Percentiles rank a stretch among this genome's conserved stretches.
These are phyloP conservation scores for Telopea speciosissima DNA, from an alignment of 177 flowering plant genomes.

Conservation along the genomic window DNA sequence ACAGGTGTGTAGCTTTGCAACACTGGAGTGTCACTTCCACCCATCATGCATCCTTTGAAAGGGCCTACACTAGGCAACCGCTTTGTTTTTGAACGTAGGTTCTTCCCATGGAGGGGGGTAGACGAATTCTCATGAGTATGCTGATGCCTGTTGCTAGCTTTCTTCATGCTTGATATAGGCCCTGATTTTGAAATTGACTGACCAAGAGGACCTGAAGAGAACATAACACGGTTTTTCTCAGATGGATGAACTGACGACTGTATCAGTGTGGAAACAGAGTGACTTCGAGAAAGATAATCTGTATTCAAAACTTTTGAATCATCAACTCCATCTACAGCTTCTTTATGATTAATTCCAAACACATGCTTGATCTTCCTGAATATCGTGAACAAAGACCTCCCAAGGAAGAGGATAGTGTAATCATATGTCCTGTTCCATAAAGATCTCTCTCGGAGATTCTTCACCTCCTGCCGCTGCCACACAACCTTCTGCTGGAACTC, in stretches of 20 bases:
- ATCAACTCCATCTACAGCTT: constrained; percentile 15
- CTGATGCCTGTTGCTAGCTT: constrained; percentile 19
- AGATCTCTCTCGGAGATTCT: constrained; percentile 50
- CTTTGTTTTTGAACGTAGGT: constrained; percentile 26
- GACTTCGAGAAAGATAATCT: constrained; percentile 43
- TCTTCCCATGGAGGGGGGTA: constrained; percentile 16
- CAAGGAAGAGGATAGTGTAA: constrained; percentile 53
- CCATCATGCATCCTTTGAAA: constrained; percentile 59
- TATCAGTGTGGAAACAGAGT: constrained; percentile 41
- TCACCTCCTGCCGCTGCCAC: constrained; percentile 78
- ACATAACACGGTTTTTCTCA: constrained; percentile 27
- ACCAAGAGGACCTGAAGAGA: constrained; percentile 39
- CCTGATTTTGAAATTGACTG: constrained; percentile 31
- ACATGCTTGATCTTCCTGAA: constrained; percentile 52
- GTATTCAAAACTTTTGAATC: constrained; percentile 10
- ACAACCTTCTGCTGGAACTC: constrained; percentile 71
- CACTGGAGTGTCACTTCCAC: constrained; percentile 44
- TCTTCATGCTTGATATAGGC: constrained; percentile 21
- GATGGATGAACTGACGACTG: constrained; percentile 54
- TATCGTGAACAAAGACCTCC: constrained; percentile 60
- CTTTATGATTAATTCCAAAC: constrained; percentile 33
- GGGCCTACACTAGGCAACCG: constrained; percentile 35
- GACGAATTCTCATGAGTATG: constrained; percentile 18
- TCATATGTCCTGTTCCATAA: constrained; percentile 68
- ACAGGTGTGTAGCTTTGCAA: constrained; percentile 31